A percentile compares a stretch with the other conserved stretches of the same genome.
Conservation (phyloP, 768 basidiomycete species). For the Russula brevipes region DNA sequence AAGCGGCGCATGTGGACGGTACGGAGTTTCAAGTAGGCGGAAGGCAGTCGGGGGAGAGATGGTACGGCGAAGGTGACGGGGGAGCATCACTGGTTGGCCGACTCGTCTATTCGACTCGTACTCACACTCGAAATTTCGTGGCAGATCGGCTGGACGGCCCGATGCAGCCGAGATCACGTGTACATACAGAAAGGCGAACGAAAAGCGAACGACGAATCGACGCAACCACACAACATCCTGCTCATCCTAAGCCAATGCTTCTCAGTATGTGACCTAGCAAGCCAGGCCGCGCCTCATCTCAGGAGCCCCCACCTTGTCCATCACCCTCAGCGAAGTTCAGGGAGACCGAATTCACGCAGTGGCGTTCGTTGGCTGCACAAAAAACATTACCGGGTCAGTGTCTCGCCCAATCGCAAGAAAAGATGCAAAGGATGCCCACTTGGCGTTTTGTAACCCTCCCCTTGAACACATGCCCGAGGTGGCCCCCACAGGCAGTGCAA, state of each 20-base stretch:
- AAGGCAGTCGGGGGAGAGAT: constrained; percentile 30
- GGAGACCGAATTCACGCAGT: constrained; percentile 88
- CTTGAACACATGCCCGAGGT: constrained; percentile 93
- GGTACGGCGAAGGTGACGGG: constrained; percentile 43
- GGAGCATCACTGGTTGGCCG: constrained; percentile 28
- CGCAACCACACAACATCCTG: background rate
- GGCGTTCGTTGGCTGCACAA: constrained; percentile 65
- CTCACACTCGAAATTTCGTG: background rate
- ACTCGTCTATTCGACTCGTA: background rate
- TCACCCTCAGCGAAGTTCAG: constrained; percentile 62
- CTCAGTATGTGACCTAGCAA: constrained; percentile 1
- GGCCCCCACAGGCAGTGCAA: constrained; percentile 87
- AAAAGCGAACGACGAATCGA: no score
- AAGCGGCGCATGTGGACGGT: constrained; percentile 23
- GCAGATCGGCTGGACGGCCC: constrained; percentile 2
- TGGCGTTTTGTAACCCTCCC: constrained; percentile 76
- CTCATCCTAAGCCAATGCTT: background rate
- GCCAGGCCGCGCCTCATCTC: constrained; percentile 1
- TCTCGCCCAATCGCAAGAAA: background rate
- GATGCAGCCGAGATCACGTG: background rate
- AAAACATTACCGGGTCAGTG: background rate
- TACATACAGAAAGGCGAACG: background rate
- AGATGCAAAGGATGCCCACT: constrained; percentile 37
- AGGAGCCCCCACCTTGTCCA: constrained; percentile 2
- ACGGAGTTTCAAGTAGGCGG: constrained; percentile 27